phyloP scores from a whole-genome alignment of 495 filamentous ascomycete species.

The Neurospora sp. region DNA sequence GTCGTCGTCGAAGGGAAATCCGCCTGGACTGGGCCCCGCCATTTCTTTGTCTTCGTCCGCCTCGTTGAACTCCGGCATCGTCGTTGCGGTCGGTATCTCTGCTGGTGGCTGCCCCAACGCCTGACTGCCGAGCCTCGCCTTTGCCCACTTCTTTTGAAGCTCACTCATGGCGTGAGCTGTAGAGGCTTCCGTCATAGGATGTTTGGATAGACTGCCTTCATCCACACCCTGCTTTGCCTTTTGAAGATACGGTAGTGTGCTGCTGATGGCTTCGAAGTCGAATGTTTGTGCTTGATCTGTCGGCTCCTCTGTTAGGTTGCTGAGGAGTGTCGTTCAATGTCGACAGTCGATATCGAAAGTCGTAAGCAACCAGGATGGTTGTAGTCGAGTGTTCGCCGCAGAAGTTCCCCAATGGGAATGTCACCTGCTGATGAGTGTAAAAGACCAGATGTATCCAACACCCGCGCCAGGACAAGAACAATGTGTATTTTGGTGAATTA shows the following conservation, averaged over 20 bases:
- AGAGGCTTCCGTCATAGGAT: background rate
- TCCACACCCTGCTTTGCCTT: background rate
- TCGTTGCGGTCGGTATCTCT: slow-evolving; percentile 1
- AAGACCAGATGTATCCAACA: background rate
- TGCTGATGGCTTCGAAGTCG: background rate
- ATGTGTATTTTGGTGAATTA: background rate
- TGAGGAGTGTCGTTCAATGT: background rate
- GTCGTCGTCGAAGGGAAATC: slow-evolving; percentile 48
- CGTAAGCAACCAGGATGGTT: background rate
- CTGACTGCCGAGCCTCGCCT: slow-evolving; percentile 52
- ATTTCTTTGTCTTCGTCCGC: slow-evolving; percentile 39
- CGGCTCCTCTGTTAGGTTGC: background rate
- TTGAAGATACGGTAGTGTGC: background rate
- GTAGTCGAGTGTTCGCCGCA: background rate
- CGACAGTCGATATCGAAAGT: background rate
- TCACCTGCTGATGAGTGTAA: background rate
- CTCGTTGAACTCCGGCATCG: slow-evolving; percentile 32
- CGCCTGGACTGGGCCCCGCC: slow-evolving; percentile 24
- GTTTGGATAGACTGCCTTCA: background rate
- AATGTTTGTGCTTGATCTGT: background rate
- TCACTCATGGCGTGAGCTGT: slow-evolving; percentile 57
- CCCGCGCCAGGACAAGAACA: background rate
- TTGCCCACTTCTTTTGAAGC: slow-evolving; percentile 74
- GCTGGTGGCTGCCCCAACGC: slow-evolving; percentile 1
- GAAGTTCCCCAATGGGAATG: background rate